phyloP scores from a whole-genome alignment of 1,284 basidiomycete species.

The Ustilago crameri region DNA sequence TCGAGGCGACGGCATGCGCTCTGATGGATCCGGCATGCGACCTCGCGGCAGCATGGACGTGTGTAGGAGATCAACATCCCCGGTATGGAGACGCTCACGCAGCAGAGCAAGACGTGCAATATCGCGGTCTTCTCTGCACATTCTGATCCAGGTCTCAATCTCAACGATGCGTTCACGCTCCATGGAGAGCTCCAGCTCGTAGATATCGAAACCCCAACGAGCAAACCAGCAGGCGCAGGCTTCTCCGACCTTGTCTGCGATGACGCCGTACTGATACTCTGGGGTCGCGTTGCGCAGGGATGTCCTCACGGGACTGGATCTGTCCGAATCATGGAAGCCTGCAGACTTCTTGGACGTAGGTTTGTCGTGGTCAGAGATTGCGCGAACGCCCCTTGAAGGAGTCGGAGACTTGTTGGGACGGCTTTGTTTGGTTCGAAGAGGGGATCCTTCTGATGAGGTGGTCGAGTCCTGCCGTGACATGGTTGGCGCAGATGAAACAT shows the following conservation, averaged over 20 bases:
- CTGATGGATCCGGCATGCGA: conserved; percentile 41
- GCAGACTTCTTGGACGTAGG: conserved; percentile 26
- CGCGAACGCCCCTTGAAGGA: background rate
- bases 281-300: conserved; percentile 2
- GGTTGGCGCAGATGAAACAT: conserved; percentile 6
- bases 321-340: conserved; percentile 25
- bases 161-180: conserved; percentile 44
- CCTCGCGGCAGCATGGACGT: conserved; percentile 48
- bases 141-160: conserved; percentile 38
- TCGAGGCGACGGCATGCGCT: conserved; percentile 65
- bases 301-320: background rate
- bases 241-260: conserved; percentile 90
- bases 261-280: conserved; percentile 72
- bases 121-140: conserved; percentile 33
- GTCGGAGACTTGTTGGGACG: background rate
- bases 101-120: conserved; percentile 23
- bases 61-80: conserved; percentile 46
- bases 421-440: background rate
- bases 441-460: background rate
- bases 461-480: conserved; percentile 3
- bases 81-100: conserved; percentile 37
- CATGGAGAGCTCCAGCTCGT: conserved; percentile 75
- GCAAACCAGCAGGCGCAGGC: conserved; percentile 87
- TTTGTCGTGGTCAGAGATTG: conserved; percentile 12
- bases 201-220: conserved; percentile 83